phyloP scores from a whole-genome alignment of 1,284 basidiomycete species.

The Entoloma clypeatum region DNA sequence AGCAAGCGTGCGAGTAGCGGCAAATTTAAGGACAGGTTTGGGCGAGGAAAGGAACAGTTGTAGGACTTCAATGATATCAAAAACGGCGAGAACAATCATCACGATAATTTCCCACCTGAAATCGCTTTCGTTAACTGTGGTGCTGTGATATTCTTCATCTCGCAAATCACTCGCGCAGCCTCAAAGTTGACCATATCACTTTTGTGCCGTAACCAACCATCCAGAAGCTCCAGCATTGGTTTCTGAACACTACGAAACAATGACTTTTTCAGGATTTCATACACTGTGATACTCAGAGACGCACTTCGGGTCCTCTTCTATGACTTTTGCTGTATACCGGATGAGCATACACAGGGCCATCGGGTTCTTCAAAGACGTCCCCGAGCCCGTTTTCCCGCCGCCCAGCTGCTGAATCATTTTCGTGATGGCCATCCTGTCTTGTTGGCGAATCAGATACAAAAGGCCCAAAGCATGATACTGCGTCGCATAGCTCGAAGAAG shows the following conservation, averaged over 20 bases:
- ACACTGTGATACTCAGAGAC: slow-evolving; percentile 54
- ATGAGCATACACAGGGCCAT: slow-evolving; percentile 99
- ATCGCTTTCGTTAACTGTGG: slow-evolving; percentile 86
- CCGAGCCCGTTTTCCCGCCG: slow-evolving; percentile 80
- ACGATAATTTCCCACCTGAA: slow-evolving; percentile 55
- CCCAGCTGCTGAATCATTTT: slow-evolving; percentile 99
- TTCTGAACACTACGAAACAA: slow-evolving; percentile 65
- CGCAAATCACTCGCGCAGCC: slow-evolving; percentile 95
- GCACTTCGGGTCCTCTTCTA: slow-evolving; percentile 98
- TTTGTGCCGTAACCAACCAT: slow-evolving; percentile 96
- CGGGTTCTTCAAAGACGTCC: slow-evolving; percentile 86
- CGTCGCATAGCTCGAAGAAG: slow-evolving; percentile 87
- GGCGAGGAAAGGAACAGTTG: slow-evolving; percentile 93
- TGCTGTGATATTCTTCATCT: slow-evolving; percentile 82
- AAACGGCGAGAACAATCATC: background rate
- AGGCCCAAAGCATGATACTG: slow-evolving; percentile 98
- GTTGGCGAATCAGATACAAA: slow-evolving; percentile 92
- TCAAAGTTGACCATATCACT: slow-evolving; percentile 99
- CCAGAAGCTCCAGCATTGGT: slow-evolving; percentile 92
- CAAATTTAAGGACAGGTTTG: slow-evolving; percentile 94
- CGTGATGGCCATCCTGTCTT: slow-evolving; percentile 98
- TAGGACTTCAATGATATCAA: slow-evolving; percentile 52
- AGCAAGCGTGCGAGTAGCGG: slow-evolving; percentile 94
- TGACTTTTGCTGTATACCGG: slow-evolving; percentile 94
- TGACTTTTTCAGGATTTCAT: background rate